Conservation (phyloP, 208 protist species). For the Trypanosoma conorhini region DNA sequence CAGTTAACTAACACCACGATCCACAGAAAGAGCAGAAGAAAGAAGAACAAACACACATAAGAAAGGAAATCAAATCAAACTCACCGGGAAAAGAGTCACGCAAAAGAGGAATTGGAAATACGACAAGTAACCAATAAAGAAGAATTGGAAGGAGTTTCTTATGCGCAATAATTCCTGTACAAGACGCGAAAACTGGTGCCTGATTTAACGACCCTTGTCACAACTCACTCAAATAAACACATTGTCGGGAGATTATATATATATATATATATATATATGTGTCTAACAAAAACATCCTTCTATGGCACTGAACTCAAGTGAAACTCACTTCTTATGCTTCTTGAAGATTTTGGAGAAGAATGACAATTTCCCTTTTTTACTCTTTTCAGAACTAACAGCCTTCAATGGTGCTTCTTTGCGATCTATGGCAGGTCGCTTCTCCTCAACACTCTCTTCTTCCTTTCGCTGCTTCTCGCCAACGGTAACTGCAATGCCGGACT, state of each 20-base stretch:
- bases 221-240: background rate
- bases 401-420: background rate
- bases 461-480: background rate
- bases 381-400: background rate
- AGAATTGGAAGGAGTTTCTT: no score
- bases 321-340: constrained; percentile 24
- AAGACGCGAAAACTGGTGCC: no score
- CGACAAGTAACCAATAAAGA: constrained; percentile 6
- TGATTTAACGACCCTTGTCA: background rate
- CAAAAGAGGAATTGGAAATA: background rate
- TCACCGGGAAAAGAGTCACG: constrained; percentile 5
- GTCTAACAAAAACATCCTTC: background rate
- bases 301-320: background rate
- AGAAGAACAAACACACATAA: constrained; percentile 6
- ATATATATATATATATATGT: constrained; percentile 7
- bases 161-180: no score
- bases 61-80: constrained; percentile 12
- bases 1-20: background rate
- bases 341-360: constrained; percentile 30
- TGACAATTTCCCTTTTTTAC: constrained; percentile 15
- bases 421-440: background rate
- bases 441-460: background rate
- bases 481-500: background rate
- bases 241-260: background rate
- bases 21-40: background rate